Evolutionary conservation across 208 protist genomes (phyloP), one percentile per base, ranked within the genome.

Genomic region (Leishmania turanica): DNA sequence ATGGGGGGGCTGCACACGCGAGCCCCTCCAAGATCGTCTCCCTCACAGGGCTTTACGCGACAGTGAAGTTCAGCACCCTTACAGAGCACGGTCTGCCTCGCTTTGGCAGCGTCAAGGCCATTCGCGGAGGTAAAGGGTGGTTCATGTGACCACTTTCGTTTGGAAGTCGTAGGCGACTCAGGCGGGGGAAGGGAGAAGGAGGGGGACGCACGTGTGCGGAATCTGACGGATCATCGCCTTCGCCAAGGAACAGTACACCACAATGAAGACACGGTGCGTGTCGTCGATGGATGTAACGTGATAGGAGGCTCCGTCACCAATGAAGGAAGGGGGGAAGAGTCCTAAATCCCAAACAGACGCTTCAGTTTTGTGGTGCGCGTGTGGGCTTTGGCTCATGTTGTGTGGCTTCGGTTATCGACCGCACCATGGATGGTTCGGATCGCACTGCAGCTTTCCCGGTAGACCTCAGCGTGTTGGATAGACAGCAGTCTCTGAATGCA

Each of bases 111-210:
- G 90, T 97, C 37, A 97, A 97, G 83, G 90, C 91, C 40, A 96
- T 97, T 64, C 90, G 95, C 24, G 95, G 95, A 4, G 92, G 93
- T 1, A 96, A 96, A 66, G 95, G 95, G 17, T 97, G 95, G 95
- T 96, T 96, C 80, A 76, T 97, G 84, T 93, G 70, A 86, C 27
- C 34, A 2, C 42, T 27, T 27, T 7, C 40, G 11, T 42, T 42
- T 45, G 66, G 40, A 1, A 31, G 24, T 54, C 47, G 15, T 51
- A 31, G 45, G 69, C 21, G 24, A 34, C 24, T 21, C 45, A 8
- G 69, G 37, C 34, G 13, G 40, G 37, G n/a, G 6, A 64, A 40
- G n/a, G 31, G 31, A 24, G 31, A 31, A 31, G 62, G 11, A 49
- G 7, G 45, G 45, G 45, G 45, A 3, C 45, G 27, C 40, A 40